phyloP scores from a whole-genome alignment of 108 stramenopile genomes.

The Schizochytrium sp. region DNA sequence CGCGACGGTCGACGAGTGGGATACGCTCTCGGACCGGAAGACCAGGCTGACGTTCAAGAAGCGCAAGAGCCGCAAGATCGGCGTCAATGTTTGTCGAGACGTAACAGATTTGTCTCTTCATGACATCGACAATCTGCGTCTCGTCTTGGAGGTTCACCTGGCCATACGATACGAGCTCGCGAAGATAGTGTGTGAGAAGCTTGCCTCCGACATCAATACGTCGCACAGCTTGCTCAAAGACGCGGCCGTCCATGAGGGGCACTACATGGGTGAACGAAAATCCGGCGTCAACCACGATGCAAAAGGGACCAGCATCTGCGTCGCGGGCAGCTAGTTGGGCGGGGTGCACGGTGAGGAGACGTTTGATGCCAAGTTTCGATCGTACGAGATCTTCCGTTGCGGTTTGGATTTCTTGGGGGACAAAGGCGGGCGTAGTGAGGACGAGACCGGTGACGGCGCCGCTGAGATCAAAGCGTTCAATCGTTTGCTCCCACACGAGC shows the following conservation, averaged over 20 bases:
- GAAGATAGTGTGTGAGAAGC: slow-evolving; percentile 51
- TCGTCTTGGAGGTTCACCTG: slow-evolving; percentile 56
- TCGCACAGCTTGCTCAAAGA: background rate
- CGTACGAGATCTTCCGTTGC: background rate
- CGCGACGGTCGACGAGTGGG: background rate
- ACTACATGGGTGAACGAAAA: slow-evolving; percentile 42
- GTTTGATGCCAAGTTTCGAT: background rate
- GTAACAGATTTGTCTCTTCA: slow-evolving; percentile 23
- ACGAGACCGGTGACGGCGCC: background rate
- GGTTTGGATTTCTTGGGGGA: background rate
- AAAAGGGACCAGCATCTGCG: background rate
- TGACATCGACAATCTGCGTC: slow-evolving; percentile 30
- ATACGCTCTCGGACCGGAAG: background rate
- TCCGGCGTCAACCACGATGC: slow-evolving; percentile 44
- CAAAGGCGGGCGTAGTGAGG: background rate
- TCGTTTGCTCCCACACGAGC: background rate
- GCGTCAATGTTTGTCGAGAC: slow-evolving; percentile 30
- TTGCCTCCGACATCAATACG: slow-evolving; percentile 53
- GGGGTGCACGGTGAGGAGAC: background rate
- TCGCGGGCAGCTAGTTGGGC: background rate
- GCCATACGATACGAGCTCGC: slow-evolving; percentile 46
- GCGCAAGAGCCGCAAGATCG: slow-evolving; percentile 12
- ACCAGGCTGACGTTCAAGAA: background rate
- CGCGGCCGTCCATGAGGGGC: slow-evolving; percentile 32
- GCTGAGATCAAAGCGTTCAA: background rate